Evolutionary conservation across 2,329 filamentous ascomycete species (phyloP).

Genomic region (Sarocladium brachiariae): DNA sequence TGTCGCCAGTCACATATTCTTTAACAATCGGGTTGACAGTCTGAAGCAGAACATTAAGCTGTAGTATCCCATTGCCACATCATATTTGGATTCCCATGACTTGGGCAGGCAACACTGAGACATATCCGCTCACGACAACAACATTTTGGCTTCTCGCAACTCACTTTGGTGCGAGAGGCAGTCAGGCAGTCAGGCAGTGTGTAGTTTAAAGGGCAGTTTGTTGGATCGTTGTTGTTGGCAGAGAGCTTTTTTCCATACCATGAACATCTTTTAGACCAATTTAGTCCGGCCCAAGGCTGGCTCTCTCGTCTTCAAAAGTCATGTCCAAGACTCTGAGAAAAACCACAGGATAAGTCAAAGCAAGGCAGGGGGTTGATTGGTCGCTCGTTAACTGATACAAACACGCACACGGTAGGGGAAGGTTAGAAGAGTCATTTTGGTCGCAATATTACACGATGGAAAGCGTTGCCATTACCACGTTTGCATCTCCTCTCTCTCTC

Average conservation of each 20-base stretch:
- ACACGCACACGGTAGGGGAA: background rate
- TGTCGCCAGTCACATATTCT: constrained; percentile 3
- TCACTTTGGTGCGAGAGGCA: background rate
- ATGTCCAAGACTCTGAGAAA: background rate
- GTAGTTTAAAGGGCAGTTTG: background rate
- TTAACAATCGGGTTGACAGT: background rate
- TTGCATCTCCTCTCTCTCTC: background rate
- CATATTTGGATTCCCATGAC: constrained; percentile 4
- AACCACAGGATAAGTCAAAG: background rate
- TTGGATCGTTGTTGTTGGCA: background rate
- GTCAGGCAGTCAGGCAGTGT: background rate
- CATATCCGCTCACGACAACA: background rate
- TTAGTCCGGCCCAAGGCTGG: background rate
- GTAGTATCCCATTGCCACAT: background rate
- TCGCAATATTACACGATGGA: background rate
- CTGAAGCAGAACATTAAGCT: background rate
- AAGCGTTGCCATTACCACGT: constrained; percentile 1
- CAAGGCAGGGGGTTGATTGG: too few relatives aligned
- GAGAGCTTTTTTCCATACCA: background rate
- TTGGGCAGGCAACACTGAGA: background rate
- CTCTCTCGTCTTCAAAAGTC: background rate
- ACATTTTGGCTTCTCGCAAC: constrained; percentile 6
- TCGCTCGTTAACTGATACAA: too few relatives aligned
- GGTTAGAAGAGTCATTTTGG: background rate
- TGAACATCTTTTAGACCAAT: constrained; percentile 1